A percentile compares a stretch with the other conserved stretches of the same genome.
Conservation (phyloP, 225 moss, liverwort and hornwort genomes). For the Antitrichia curtipendula region DNA sequence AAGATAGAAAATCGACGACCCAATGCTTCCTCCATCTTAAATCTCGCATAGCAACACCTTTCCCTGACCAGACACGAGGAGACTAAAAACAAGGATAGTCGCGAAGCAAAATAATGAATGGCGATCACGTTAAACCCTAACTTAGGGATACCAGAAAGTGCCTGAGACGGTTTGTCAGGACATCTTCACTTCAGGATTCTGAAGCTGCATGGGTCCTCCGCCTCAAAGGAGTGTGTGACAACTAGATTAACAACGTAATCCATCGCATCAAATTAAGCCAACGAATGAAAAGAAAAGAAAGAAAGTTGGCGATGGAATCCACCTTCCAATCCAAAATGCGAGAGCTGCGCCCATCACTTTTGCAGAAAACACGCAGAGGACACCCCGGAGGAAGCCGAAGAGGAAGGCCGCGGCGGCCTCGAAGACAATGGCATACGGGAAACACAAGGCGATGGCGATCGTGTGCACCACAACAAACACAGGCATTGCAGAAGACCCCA, state of each 20-base stretch:
- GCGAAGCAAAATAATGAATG: background rate
- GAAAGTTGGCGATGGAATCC: background rate
- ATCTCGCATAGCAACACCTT: background rate
- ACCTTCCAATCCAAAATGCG: slow-evolving; percentile 92
- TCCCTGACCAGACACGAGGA: background rate
- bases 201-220: background rate
- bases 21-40: background rate
- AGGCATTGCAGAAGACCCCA: slow-evolving; percentile 82
- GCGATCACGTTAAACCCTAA: background rate
- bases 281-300: background rate
- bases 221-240: background rate
- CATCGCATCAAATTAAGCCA: background rate
- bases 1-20: background rate
- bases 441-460: slow-evolving; percentile 80
- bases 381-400: slow-evolving; percentile 73
- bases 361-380: slow-evolving; percentile 76
- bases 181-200: background rate
- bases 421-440: slow-evolving; percentile 83
- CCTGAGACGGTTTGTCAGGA: background rate
- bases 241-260: background rate
- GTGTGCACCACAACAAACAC: slow-evolving; percentile 67
- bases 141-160: background rate
- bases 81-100: background rate
- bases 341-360: slow-evolving; percentile 89
- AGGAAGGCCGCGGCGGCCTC: slow-evolving; percentile 82